Percentiles rank a stretch among this genome's conserved stretches.
phyloP scores from a whole-genome alignment of 2,329 filamentous ascomycete genomes.

The Microdochium paspali region DNA sequence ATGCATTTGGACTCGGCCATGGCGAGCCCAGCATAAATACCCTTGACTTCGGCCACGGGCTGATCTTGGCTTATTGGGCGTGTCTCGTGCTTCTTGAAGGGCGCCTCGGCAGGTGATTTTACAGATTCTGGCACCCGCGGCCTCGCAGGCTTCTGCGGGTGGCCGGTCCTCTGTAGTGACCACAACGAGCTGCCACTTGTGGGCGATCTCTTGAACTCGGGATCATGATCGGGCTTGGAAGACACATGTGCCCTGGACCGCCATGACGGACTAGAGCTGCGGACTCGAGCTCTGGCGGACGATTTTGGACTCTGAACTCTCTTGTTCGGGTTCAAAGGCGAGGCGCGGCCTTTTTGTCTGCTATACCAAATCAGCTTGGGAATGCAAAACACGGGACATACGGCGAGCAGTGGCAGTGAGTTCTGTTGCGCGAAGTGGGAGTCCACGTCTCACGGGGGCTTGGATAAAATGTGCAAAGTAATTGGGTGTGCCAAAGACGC shows the following conservation, averaged over 20 bases:
- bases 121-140: background rate
- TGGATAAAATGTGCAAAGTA: background rate
- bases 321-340: background rate
- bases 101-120: background rate
- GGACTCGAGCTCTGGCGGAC: background rate
- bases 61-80: slow-evolving; percentile 68
- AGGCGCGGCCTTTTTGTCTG: background rate
- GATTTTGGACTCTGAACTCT: background rate
- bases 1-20: slow-evolving; percentile 87
- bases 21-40: slow-evolving; percentile 72
- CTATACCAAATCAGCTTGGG: no score
- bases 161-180: background rate
- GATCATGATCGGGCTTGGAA: background rate
- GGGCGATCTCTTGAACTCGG: background rate
- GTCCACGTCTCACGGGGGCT: no score
- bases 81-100: slow-evolving; percentile 46
- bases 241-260: background rate
- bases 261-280: background rate
- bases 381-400: no score
- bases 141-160: background rate
- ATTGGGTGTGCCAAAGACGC: background rate
- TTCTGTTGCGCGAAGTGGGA: no score
- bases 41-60: slow-evolving; percentile 70
- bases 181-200: background rate
- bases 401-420: no score